Conservation (phyloP, 768 basidiomycete genomes). For the Amanita fuliginea region DNA sequence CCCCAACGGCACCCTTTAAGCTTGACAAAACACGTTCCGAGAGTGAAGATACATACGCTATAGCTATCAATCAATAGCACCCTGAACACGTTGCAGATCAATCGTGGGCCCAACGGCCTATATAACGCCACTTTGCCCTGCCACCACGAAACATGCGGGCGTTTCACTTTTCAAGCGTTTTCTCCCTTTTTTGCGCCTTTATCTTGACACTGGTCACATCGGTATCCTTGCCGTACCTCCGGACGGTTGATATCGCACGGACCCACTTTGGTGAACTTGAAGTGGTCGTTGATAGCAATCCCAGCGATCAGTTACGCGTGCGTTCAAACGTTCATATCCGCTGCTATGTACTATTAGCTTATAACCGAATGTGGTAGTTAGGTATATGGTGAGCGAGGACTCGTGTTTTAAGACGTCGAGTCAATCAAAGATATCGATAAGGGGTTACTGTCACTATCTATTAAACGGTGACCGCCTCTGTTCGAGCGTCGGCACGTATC, state of each 20-base stretch:
- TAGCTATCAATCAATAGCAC: neutral
- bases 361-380: conserved; percentile 28
- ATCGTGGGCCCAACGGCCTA: neutral
- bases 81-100: neutral
- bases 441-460: conserved; percentile 52
- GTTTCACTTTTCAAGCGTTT: conserved; percentile 54
- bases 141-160: conserved; percentile 16
- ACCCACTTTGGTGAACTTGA: conserved; percentile 31
- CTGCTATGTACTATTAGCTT: neutral
- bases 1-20: neutral
- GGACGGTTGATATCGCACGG: conserved; percentile 57
- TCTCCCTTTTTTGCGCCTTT: conserved; percentile 45
- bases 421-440: conserved; percentile 15
- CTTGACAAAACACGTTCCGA: too few species aligned
- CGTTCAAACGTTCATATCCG: conserved; percentile 25
- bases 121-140: neutral
- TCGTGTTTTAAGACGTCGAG: neutral
- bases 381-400: conserved; percentile 49
- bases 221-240: conserved; percentile 60
- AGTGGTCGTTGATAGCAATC: conserved; percentile 10
- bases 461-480: conserved; percentile 36
- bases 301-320: conserved; percentile 42
- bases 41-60: neutral
- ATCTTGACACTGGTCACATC: conserved; percentile 58
- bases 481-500: conserved; percentile 29